Conservation (phyloP, 2,329 filamentous ascomycete genomes). For the Plenodomus lindquistii region DNA sequence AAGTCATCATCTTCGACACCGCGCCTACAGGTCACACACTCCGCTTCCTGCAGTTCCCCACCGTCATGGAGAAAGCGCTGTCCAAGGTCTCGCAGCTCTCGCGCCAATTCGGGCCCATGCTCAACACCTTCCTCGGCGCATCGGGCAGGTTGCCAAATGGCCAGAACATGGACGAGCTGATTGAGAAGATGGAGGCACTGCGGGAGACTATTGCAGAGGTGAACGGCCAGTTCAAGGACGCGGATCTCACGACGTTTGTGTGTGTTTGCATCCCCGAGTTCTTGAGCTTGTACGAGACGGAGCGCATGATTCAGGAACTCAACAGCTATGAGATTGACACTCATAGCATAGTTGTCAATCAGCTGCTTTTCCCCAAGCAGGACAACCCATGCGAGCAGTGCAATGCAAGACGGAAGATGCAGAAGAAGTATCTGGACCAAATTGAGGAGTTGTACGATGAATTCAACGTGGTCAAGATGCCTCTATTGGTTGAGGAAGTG, state of each 20-base stretch:
- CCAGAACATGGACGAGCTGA: constrained; percentile 88
- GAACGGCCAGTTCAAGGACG: constrained; percentile 97
- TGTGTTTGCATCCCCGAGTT: constrained; percentile 99
- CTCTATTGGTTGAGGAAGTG: constrained; percentile 91
- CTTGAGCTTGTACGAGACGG: constrained; percentile 94
- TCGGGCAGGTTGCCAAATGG: constrained; percentile 81
- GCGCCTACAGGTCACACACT: constrained; percentile 97
- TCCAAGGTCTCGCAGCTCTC: constrained; percentile 95
- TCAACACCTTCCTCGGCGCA: constrained; percentile 87
- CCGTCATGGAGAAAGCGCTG: constrained; percentile 97
- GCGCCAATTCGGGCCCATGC: constrained; percentile 90
- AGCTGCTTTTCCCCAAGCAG: constrained; percentile 88
- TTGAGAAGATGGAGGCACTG: constrained; percentile 91
- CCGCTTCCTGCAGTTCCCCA: constrained; percentile 97
- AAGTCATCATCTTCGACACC: constrained; percentile 98
- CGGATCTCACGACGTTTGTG: constrained; percentile 93
- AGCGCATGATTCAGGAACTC: constrained; percentile 99
- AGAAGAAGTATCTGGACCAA: constrained; percentile 98
- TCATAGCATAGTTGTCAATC: constrained; percentile 96
- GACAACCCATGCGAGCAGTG: constrained; percentile 92
- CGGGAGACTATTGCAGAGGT: constrained; percentile 93
- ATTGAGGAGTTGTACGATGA: constrained; percentile 98
- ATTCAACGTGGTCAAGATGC: constrained; percentile 99
- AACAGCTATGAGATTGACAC: constrained; percentile 93
- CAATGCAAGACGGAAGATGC: constrained; percentile 93